Conservation (phyloP, 2,329 filamentous ascomycete genomes). For the Verticillium tricorpus region DNA sequence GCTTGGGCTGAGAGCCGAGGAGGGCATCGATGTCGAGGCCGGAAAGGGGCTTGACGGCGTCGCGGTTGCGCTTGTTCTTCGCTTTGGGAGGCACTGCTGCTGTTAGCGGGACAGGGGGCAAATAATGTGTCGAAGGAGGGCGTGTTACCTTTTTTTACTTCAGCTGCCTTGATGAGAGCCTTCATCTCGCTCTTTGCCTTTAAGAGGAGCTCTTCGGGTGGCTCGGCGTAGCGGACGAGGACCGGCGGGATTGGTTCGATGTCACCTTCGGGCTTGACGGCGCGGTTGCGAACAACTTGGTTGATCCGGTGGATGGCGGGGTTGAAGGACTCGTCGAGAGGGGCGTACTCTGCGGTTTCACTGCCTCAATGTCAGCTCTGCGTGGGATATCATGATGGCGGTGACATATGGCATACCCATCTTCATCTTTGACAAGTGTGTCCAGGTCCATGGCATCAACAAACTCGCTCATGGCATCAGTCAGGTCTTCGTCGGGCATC, state of each 20-base stretch:
- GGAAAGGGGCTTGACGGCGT: conserved; percentile 77
- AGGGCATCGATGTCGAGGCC: conserved; percentile 83
- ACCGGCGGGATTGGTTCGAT: conserved; percentile 58
- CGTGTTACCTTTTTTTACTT: conserved; percentile 72
- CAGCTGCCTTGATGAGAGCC: conserved; percentile 61
- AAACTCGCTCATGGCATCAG: conserved; percentile 81
- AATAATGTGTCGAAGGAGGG: not conserved
- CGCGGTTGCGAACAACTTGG: conserved; percentile 77
- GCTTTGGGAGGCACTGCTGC: conserved; percentile 68
- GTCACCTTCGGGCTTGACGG: conserved; percentile 64
- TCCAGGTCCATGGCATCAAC: conserved; percentile 92
- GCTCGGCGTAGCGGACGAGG: conserved; percentile 68
- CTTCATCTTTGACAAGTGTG: conserved; percentile 64
- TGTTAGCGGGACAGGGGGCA: conserved; percentile 12
- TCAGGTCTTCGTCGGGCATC: conserved; percentile 70
- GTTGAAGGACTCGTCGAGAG: conserved; percentile 78
- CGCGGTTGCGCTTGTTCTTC: conserved; percentile 66
- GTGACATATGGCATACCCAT: conserved; percentile 55
- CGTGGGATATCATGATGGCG: no score
- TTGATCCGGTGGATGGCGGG: conserved; percentile 85
- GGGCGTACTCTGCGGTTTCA: conserved; percentile 61
- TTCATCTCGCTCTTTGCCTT: conserved; percentile 55
- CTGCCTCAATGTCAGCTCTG: conserved; percentile 20
- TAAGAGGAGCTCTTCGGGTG: conserved; percentile 62
- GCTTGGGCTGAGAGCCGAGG: conserved; percentile 52